A percentile compares a stretch with the other conserved stretches of the same genome.
These are phyloP conservation scores for Chenopodium berlandieri DNA, from an alignment of 148 eudicot genomes.

Conservation along the genomic window DNA sequence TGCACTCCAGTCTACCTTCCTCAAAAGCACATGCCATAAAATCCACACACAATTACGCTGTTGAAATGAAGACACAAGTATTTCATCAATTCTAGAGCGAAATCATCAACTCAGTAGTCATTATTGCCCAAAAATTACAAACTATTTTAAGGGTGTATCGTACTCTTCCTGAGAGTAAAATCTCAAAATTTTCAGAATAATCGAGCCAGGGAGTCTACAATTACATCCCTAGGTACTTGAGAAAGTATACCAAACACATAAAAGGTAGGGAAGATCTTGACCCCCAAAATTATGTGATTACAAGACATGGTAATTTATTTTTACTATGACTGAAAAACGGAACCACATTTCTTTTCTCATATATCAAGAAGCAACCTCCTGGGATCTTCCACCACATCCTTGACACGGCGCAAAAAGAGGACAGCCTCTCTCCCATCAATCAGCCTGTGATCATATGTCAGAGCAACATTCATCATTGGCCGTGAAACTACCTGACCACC, in stretches of 20 bases:
- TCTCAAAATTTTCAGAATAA: not conserved
- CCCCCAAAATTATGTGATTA: slow-evolving; percentile 27
- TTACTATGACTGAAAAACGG: slow-evolving; percentile 4
- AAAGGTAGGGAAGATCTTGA: slow-evolving; percentile 18
- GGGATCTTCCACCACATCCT: slow-evolving; percentile 96
- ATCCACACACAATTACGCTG: no score
- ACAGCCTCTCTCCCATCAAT: slow-evolving; percentile 99
- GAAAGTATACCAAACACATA: slow-evolving; percentile 10
- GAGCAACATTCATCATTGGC: slow-evolving; percentile 96
- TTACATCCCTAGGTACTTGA: slow-evolving; percentile 8
- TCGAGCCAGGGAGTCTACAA: not conserved
- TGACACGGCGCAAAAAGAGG: slow-evolving; percentile 84
- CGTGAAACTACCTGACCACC: slow-evolving; percentile 68
- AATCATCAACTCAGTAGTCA: not conserved
- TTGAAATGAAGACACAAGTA: not conserved
- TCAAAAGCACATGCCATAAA: no score
- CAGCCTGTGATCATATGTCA: slow-evolving; percentile 94
- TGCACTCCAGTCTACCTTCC: no score
- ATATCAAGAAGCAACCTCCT: slow-evolving; percentile 88
- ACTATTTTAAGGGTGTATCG: not conserved
- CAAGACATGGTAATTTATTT: slow-evolving; percentile 26
- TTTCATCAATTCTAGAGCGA: not conserved
- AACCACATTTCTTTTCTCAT: slow-evolving; percentile 27
- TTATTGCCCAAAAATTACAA: slow-evolving; percentile 6
- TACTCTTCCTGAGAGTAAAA: not conserved